phyloP scores from a whole-genome alignment of 805 yeast species.

The Pichia membranifaciens region DNA sequence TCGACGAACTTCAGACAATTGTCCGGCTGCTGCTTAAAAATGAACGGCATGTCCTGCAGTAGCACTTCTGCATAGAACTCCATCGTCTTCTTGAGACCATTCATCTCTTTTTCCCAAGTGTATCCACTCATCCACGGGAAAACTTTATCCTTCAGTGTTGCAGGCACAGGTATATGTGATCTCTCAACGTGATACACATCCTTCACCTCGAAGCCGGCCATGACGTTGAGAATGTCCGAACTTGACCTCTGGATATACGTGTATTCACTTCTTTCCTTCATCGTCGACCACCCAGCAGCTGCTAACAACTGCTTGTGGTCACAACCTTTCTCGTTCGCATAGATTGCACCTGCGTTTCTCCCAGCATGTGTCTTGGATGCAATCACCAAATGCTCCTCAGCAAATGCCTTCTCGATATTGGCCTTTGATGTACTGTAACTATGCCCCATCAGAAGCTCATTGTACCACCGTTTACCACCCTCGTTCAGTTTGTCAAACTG shows the following conservation, averaged over 20 bases:
- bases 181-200: not conserved
- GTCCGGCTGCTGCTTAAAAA: not conserved
- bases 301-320: not conserved
- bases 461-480: not conserved
- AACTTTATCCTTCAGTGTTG: not conserved
- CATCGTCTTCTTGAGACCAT: not conserved
- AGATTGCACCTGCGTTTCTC: not conserved
- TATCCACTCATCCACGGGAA: not conserved
- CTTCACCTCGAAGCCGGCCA: not conserved
- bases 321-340: not conserved
- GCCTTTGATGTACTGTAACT: not conserved
- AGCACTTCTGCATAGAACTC: not conserved
- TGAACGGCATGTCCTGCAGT: not conserved
- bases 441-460: no score
- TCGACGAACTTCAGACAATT: not conserved
- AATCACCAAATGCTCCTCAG: not conserved
- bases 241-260: not conserved
- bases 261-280: not conserved
- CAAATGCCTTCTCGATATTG: not conserved
- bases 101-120: not conserved
- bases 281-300: not conserved
- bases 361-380: not conserved
- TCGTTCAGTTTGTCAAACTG: not conserved
- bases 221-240: not conserved
- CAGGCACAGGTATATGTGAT: not conserved